phyloP scores from a whole-genome alignment of 1,284 basidiomycete genomes.

The Flammula alnicola region DNA sequence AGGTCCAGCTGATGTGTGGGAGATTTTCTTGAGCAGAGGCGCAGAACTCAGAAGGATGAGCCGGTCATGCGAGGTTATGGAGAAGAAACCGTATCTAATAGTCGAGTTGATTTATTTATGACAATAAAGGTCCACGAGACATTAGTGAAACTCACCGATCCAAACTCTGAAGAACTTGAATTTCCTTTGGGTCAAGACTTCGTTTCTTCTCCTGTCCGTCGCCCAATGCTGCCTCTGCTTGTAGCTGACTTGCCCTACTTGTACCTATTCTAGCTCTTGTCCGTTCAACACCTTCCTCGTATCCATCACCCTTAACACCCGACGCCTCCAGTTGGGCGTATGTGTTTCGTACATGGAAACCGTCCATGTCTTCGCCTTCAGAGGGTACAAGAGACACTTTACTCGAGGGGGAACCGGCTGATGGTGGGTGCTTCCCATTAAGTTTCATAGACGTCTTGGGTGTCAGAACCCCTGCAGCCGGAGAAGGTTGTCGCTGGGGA shows the following conservation, averaged over 20 bases:
- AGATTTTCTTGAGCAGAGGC: constrained; percentile 67
- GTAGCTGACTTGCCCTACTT: constrained; percentile 61
- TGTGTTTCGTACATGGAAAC: constrained; percentile 86
- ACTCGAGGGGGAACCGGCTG: constrained; percentile 42
- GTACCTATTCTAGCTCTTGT: constrained; percentile 82
- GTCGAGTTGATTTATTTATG: constrained; percentile 1
- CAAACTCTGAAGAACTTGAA: constrained; percentile 69
- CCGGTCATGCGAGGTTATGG: constrained; percentile 76
- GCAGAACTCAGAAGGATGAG: constrained; percentile 68
- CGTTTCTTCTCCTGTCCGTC: constrained; percentile 61
- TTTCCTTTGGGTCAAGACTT: constrained; percentile 66
- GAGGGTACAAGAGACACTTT: constrained; percentile 67
- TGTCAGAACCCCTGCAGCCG: constrained; percentile 21
- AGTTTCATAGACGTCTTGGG: constrained; percentile 29
- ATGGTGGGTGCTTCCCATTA: constrained; percentile 22
- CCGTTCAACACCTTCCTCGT: constrained; percentile 88
- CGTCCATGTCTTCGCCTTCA: constrained; percentile 82
- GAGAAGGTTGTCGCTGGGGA: constrained; percentile 35
- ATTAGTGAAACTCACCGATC: constrained; percentile 67
- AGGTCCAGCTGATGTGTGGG: constrained; percentile 49
- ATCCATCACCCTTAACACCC: constrained; percentile 91
- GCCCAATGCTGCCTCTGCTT: constrained; percentile 57
- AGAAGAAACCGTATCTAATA: constrained; percentile 88
- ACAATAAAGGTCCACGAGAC: not conserved
- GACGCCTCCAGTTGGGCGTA: constrained; percentile 85